A percentile compares a stretch with the other conserved stretches of the same genome.
These are phyloP conservation scores for Malania oleifera DNA, from an alignment of 164 flowering plant genomes.

Conservation along the genomic window DNA sequence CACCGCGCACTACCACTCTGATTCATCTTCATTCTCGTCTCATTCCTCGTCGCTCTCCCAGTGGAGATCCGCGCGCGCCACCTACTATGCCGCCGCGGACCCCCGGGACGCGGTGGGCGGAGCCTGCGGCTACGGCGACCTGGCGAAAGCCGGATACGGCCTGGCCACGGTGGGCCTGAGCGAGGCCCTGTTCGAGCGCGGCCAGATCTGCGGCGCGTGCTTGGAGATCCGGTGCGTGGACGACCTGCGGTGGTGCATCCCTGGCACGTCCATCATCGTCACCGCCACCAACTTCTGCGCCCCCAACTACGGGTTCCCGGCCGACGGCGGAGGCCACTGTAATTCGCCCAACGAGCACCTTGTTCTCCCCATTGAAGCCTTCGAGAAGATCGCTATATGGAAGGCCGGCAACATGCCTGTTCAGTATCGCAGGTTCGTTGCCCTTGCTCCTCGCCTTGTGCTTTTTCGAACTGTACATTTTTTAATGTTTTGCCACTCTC, in stretches of 20 bases:
- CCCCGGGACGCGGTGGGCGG: slow-evolving; percentile 77
- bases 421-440: slow-evolving; percentile 84
- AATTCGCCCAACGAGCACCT: slow-evolving; percentile 86
- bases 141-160: slow-evolving; percentile 63
- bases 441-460: not conserved
- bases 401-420: slow-evolving; percentile 93
- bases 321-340: slow-evolving; percentile 74
- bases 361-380: slow-evolving; percentile 82
- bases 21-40: slow-evolving; percentile 17
- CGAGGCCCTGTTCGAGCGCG: slow-evolving; percentile 53
- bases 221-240: slow-evolving; percentile 80
- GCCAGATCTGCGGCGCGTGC: slow-evolving; percentile 94
- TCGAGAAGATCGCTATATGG: slow-evolving; percentile 96
- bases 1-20: slow-evolving; percentile 25
- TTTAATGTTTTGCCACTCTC: not conserved
- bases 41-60: slow-evolving; percentile 30
- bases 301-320: slow-evolving; percentile 63
- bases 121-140: slow-evolving; percentile 91
- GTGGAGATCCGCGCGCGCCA: slow-evolving; percentile 78
- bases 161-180: slow-evolving; percentile 82
- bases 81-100: slow-evolving; percentile 76
- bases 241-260: slow-evolving; percentile 78
- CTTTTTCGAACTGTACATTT: not conserved
- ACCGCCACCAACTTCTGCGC: slow-evolving; percentile 96
- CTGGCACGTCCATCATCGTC: slow-evolving; percentile 85